A percentile compares a stretch with the other conserved stretches of the same genome.
phyloP scores from a whole-genome alignment of 192 early-diverging fungal species.

The Gigaspora rosea region DNA sequence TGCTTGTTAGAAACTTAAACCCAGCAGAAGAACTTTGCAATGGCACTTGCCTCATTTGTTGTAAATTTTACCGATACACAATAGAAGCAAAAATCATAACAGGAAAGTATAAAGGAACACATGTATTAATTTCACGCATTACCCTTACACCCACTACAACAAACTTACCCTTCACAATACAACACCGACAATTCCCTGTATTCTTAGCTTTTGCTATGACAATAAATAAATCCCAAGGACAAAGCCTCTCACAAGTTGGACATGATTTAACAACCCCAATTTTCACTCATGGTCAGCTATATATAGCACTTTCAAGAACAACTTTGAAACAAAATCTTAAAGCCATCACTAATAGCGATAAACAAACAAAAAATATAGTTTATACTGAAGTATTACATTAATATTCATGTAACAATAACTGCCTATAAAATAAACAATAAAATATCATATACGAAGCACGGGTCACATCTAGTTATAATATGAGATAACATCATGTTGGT shows the following conservation, averaged over 20 bases:
- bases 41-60: constrained; percentile 13
- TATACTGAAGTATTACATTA: no score
- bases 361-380: no score
- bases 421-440: no score
- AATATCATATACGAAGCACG: no score
- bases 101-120: neutral
- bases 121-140: neutral
- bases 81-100: constrained; percentile 10
- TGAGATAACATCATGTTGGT: no score
- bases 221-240: constrained; percentile 35
- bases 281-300: constrained; percentile 36
- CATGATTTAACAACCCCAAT: constrained; percentile 11
- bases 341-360: no score
- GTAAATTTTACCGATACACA: neutral
- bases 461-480: no score
- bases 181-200: constrained; percentile 29
- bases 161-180: neutral
- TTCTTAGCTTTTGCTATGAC: constrained; percentile 34
- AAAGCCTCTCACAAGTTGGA: constrained; percentile 28
- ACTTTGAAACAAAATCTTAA: neutral
- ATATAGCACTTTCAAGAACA: constrained; percentile 28
- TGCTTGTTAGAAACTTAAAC: constrained; percentile 25
- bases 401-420: no score
- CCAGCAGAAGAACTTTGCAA: constrained; percentile 22
- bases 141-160: neutral